Evolutionary conservation across 768 basidiomycete genomes (phyloP).

Genomic region (Pholiota conissans): DNA sequence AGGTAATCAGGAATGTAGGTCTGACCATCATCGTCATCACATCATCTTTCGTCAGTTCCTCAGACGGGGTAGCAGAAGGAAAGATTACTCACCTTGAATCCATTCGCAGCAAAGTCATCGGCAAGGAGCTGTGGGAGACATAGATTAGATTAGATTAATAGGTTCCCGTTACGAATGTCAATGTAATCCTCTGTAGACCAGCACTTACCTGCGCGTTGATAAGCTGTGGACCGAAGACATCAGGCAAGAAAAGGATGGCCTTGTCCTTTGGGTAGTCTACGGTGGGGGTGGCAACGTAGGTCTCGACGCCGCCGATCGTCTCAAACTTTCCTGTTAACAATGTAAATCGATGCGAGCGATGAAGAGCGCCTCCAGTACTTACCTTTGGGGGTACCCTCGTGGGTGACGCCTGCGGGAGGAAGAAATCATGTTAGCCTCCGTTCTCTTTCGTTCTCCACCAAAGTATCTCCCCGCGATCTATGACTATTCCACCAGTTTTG

Average conservation of each 20-base stretch:
- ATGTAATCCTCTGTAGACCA: background rate
- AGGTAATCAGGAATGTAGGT: slow-evolving; percentile 42
- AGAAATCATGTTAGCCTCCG: background rate
- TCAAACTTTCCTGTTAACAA: slow-evolving; percentile 43
- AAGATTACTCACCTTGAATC: slow-evolving; percentile 35
- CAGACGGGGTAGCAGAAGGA: background rate
- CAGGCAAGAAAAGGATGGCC: slow-evolving; percentile 53
- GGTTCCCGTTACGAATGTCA: no score
- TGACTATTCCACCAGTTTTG: background rate
- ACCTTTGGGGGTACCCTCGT: slow-evolving; percentile 51
- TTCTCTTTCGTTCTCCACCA: background rate
- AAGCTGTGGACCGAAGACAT: slow-evolving; percentile 51
- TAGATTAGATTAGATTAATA: no score
- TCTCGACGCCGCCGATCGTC: slow-evolving; percentile 44
- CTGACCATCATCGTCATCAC: slow-evolving; percentile 18
- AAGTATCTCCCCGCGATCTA: background rate
- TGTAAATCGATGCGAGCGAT: background rate
- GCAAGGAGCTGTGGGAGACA: slow-evolving; percentile 29
- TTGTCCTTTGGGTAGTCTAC: slow-evolving; percentile 53
- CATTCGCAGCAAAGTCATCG: slow-evolving; percentile 46
- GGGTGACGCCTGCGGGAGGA: slow-evolving; percentile 40
- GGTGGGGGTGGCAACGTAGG: slow-evolving; percentile 55
- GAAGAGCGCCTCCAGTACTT: background rate
- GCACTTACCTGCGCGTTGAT: slow-evolving; percentile 42
- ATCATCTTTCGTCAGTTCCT: background rate